Conservation (phyloP, 192 early-diverging fungal genomes). For the Haplosporangium gracile region DNA sequence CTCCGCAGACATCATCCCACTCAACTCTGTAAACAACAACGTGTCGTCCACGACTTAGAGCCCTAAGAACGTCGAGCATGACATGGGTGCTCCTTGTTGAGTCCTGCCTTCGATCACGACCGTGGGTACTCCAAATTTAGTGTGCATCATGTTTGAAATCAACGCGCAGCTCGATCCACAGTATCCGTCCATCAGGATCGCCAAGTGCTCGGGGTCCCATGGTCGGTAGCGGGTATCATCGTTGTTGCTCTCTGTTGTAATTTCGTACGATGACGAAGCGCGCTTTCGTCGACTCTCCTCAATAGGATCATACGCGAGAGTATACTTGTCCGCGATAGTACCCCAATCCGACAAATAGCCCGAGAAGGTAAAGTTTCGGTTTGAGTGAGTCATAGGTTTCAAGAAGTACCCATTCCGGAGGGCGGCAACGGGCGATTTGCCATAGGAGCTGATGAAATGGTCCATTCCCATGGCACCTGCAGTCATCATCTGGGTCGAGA, state of each 20-base stretch:
- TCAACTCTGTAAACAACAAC: slow-evolving; percentile 18
- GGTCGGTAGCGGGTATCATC: slow-evolving; percentile 5
- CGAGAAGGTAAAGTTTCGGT: slow-evolving; percentile 29
- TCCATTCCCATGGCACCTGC: slow-evolving; percentile 19
- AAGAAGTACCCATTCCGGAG: not conserved
- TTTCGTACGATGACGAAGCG: not conserved
- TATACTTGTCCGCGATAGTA: slow-evolving; percentile 20
- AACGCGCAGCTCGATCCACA: slow-evolving; percentile 43
- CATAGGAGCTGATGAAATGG: slow-evolving; percentile 35
- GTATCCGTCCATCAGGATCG: slow-evolving; percentile 35
- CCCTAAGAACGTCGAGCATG: slow-evolving; percentile 35
- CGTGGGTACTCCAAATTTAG: slow-evolving; percentile 24
- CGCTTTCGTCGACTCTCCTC: slow-evolving; percentile 22
- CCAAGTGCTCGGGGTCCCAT: slow-evolving; percentile 36
- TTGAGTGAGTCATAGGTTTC: not conserved
- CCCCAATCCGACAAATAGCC: slow-evolving; percentile 32
- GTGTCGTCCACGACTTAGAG: slow-evolving; percentile 39
- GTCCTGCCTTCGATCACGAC: slow-evolving; percentile 29
- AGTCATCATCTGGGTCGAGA: slow-evolving; percentile 13
- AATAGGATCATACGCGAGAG: slow-evolving; percentile 2
- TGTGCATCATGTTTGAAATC: slow-evolving; percentile 41
- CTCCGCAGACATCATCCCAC: not conserved
- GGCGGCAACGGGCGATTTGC: not conserved
- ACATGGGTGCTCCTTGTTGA: not conserved
- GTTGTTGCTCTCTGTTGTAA: not conserved